Evolutionary conservation across 2,329 filamentous ascomycete genomes (phyloP).

Genomic region (Diaporthe amygdali): DNA sequence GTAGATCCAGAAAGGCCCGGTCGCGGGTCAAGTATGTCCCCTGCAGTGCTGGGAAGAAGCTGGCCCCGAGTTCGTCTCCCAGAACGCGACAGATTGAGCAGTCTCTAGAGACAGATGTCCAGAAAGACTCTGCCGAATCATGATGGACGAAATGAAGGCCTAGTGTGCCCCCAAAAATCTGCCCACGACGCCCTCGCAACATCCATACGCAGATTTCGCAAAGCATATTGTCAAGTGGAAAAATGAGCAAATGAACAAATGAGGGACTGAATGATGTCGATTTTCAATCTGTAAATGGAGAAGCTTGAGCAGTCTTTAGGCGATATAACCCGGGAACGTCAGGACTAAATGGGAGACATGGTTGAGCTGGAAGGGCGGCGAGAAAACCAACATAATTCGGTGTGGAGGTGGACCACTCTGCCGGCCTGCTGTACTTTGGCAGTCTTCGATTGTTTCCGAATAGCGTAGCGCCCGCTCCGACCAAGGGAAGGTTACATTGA

Average conservation of each 20-base stretch:
- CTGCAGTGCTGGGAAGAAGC: background rate
- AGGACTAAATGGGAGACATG: background rate
- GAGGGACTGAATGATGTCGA: background rate
- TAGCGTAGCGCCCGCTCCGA: no score
- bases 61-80: background rate
- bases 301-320: background rate
- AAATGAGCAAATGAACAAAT: background rate
- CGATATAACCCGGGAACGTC: background rate
- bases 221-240: background rate
- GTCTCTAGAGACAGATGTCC: background rate
- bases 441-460: no score
- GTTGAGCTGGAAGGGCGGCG: background rate
- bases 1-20: background rate
- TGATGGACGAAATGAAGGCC: constrained; percentile 7
- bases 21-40: background rate
- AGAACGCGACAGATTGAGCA: constrained; percentile 7
- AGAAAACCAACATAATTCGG: background rate
- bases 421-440: no score
- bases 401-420: no score
- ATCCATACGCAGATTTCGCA: constrained; percentile 2
- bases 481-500: background rate
- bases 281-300: background rate
- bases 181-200: constrained; percentile 1
- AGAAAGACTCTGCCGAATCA: constrained; percentile 2
- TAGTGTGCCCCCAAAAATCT: background rate